These are phyloP conservation scores for Fusarium transvaalense DNA, from an alignment of 2,329 filamentous ascomycete genomes.

Conservation along the genomic window DNA sequence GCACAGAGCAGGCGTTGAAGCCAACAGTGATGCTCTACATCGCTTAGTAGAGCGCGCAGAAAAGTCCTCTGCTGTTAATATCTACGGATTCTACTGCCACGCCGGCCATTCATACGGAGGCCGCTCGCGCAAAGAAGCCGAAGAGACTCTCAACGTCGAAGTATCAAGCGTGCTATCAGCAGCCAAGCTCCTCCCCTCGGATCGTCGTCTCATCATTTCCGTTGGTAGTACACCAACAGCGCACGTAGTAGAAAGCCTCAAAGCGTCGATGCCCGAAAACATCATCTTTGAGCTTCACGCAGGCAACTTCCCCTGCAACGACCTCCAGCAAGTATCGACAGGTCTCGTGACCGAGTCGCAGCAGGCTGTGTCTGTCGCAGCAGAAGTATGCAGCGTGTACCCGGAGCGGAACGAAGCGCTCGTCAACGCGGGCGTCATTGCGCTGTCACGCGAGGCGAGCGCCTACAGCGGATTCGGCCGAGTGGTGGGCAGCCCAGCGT, in stretches of 20 bases:
- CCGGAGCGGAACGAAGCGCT: conserved; percentile 55
- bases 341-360: conserved; percentile 48
- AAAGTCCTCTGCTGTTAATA: conserved; percentile 46
- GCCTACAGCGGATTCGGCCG: conserved; percentile 50
- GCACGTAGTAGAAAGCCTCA: conserved; percentile 52
- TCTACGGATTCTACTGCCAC: conserved; percentile 57
- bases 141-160: conserved; percentile 49
- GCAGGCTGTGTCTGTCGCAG: conserved; percentile 50
- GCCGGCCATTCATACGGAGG: conserved; percentile 55
- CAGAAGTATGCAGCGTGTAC: conserved; percentile 56
- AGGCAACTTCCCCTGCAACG: conserved; percentile 55
- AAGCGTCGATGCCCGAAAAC: conserved; percentile 48
- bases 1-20: conserved; percentile 51
- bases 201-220: conserved; percentile 49
- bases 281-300: conserved; percentile 55
- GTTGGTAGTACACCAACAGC: conserved; percentile 55
- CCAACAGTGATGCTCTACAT: conserved; percentile 45
- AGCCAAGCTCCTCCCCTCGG: conserved; percentile 47
- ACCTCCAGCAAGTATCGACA: conserved; percentile 56
- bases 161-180: conserved; percentile 50
- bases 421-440: conserved; percentile 54
- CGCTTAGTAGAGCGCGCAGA: conserved; percentile 48
- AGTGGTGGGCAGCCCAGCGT: conserved; percentile 47
- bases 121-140: conserved; percentile 50
- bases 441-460: conserved; percentile 53